Base-by-base conservation (phyloP, 768 basidiomycete genomes). In the Agaricus blazei region DNA sequence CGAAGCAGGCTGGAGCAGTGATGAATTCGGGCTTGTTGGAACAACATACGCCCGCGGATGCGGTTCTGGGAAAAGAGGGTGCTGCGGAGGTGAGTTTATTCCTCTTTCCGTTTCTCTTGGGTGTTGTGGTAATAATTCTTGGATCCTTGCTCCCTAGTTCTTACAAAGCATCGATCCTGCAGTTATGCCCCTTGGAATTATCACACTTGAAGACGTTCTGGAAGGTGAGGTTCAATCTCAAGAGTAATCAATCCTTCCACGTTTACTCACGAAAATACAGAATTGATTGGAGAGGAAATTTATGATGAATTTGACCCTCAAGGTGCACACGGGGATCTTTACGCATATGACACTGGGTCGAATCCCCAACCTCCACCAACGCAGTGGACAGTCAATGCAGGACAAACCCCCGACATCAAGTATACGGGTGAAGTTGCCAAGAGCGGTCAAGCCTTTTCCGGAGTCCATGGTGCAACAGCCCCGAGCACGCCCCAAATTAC, bases 261-360 rank as follows among this genome's bases (percentile, higher is more conserved):
- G 28, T 40, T 15, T 9, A 4, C 11, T 43, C 38, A 34, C 27
- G 48, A 3, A 2, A 4, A 49, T 19, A 14, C 62, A 90, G 93
- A 94, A 65, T 77, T 95, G 9, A 94, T 95, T 53, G 93, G 93
- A 12, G 91, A 94, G 70, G 93, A 94, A 63, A 93, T 95, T 51
- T 91, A 90, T 58, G 91, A 94, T 64, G 93, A 94, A 70, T 93
- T 90, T 65, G 92, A 93, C 64, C 78, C 80, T 9, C 82, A 90
- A 67, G 90, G 88, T 41, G 81, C 81, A n/a, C 80, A 76, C 58
- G 81, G 75, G 11, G 79, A 76, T 64, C 81, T 49, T 11, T 59
- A 59, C 48, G 48, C 65, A 42, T 69, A 70, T 59, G 67, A 73
- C 59, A 62, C 70, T 38, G 52, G 52, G 43, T 28, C 37, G 34